Evolutionary conservation across 2,329 filamentous ascomycete species (phyloP), one percentile per base, ranked within the genome.

Genomic region (Reticulascus tulasneorum): DNA sequence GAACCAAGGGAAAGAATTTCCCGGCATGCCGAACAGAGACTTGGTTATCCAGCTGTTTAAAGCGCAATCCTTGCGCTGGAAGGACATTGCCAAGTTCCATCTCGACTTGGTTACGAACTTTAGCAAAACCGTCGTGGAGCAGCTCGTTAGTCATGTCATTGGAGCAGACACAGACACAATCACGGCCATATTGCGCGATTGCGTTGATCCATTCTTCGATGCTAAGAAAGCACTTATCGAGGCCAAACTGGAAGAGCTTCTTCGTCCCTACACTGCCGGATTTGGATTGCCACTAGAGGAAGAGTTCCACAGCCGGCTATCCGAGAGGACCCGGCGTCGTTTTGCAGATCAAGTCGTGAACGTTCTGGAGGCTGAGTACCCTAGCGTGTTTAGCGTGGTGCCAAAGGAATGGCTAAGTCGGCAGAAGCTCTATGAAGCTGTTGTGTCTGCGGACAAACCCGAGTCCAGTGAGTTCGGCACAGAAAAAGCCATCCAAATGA

Each of bases 401-500:
- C n/a, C n/a, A n/a, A n/a, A n/a, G n/a, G 31, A 26, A 21, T 7
- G 10, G 9, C 6, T 17, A 20, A n/a, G n/a, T n/a, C n/a, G n/a
- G n/a, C n/a, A n/a, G n/a, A n/a, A n/a, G n/a, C n/a, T n/a, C n/a
- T n/a, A n/a, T n/a, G n/a, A n/a, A n/a, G n/a, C n/a, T n/a, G n/a
- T n/a, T n/a, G n/a, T n/a, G n/a, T n/a, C n/a, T n/a, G n/a, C n/a
- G n/a, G n/a, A n/a, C n/a, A n/a, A n/a, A n/a, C n/a, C n/a, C n/a
- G n/a, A n/a, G n/a, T n/a, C n/a, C n/a, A n/a, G n/a, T 24, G 55
- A 55, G 12, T 66, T 65, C 33, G 62, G 57, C 1, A 62, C 56
- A 0, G 54, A 62, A 1, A 59, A 58, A 2, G 53, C 68, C 2
- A 59, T 73, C 27, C 61, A 73, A 29, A 66, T 64, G 42, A 64